phyloP scores from a whole-genome alignment of 2,329 filamentous ascomycete species.

The Penicillium polonicum region DNA sequence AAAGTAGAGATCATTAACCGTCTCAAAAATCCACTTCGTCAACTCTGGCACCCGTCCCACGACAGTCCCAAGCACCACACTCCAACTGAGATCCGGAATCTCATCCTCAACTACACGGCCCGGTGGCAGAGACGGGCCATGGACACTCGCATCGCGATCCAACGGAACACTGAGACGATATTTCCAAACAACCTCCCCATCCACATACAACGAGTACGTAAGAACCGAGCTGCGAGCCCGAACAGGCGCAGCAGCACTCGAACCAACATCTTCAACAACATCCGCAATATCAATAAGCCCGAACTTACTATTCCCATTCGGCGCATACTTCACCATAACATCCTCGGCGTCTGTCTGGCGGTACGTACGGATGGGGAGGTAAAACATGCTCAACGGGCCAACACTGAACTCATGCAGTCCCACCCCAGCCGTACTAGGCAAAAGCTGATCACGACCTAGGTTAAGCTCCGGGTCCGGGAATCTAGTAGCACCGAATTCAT shows the following conservation, averaged over 20 bases:
- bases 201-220: conserved; percentile 77
- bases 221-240: conserved; percentile 58
- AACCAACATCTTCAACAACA: conserved; percentile 46
- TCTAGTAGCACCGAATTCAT: conserved; percentile 91
- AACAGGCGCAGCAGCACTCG: conserved; percentile 11
- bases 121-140: conserved; percentile 25
- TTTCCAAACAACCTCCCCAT: conserved; percentile 76
- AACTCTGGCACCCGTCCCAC: conserved; percentile 25
- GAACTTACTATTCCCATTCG: conserved; percentile 85
- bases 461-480: conserved; percentile 52
- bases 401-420: conserved; percentile 83
- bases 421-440: conserved; percentile 32
- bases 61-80: conserved; percentile 18
- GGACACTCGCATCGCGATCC: conserved; percentile 6
- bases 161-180: conserved; percentile 43
- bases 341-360: conserved; percentile 77
- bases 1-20: conserved; percentile 14
- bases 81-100: conserved; percentile 20
- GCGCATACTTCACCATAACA: conserved; percentile 76
- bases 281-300: conserved; percentile 77
- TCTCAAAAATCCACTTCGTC: conserved; percentile 6
- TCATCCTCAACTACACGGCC: conserved; percentile 37
- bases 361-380: conserved; percentile 81
- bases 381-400: conserved; percentile 91
- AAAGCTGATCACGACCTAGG: conserved; percentile 16